Conservation (phyloP, 2,329 filamentous ascomycete genomes). For the Leptographium procerum region DNA sequence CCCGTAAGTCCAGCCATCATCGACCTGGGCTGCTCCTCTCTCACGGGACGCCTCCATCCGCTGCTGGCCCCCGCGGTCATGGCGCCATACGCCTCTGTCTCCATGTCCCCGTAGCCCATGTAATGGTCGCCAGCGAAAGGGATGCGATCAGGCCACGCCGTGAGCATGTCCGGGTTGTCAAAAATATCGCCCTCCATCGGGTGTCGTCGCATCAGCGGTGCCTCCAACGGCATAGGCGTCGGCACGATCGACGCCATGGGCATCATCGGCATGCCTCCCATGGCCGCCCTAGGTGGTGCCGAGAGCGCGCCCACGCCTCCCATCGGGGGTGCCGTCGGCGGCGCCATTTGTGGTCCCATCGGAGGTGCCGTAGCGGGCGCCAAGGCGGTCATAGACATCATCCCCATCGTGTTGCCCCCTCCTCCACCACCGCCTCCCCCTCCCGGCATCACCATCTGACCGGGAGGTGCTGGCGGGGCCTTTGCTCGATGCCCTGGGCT, state of each 20-base stretch:
- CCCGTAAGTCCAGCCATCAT: constrained; percentile 36
- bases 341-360: constrained; percentile 13
- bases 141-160: neutral
- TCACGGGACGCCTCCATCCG: neutral
- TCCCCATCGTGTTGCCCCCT: constrained; percentile 4
- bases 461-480: constrained; percentile 7
- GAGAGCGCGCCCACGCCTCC: constrained; percentile 16
- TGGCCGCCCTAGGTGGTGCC: constrained; percentile 3
- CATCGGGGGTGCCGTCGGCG: constrained; percentile 12
- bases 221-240: constrained; percentile 15
- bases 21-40: constrained; percentile 19
- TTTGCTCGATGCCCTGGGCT: constrained; percentile 10
- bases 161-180: constrained; percentile 12
- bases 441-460: constrained; percentile 1
- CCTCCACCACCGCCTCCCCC: too few relatives aligned
- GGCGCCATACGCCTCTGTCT: constrained; percentile 1
- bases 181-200: constrained; percentile 30
- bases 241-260: constrained; percentile 14
- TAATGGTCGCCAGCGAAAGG: neutral
- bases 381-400: neutral
- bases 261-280: constrained; percentile 14
- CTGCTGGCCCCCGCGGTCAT: neutral
- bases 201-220: constrained; percentile 25
- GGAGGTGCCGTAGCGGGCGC: neutral
- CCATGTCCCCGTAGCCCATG: constrained; percentile 2